Evolutionary conservation across 225 moss, liverwort and hornwort species (phyloP), one percentile per base, ranked within the genome.

Genomic region (Sphagnum contortum): DNA sequence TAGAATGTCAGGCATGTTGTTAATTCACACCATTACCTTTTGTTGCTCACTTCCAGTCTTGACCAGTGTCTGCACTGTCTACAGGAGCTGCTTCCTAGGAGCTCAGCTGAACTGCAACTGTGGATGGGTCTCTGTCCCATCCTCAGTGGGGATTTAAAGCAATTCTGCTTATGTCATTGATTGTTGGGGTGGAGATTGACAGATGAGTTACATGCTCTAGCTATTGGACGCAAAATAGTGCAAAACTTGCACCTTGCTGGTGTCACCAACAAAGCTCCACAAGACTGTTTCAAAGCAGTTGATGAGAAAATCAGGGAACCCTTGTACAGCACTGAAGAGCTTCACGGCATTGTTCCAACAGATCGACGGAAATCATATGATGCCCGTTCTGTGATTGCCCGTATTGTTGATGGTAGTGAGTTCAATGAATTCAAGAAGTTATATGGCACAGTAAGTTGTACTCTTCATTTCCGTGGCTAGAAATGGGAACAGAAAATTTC

Each of bases 401-500:
- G 92, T 55, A 74, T 91, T 62, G 96, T 93, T 50, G 96, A 98
- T 88, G 96, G 89, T 65, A 98, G 96, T 72, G 96, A 93, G 72
- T 98, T 98, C 71, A 89, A 98, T 55, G 96, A 98, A 76, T 98
- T 98, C 70, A 98, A 98, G 76, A 89, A 92, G 77, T 75, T 91
- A 46, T 98, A 98, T 49, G 98, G 98, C 62, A 69, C 93, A 59
- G 93, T 92, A 90, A 90, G 96, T 63, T 59, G 49, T 68, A 62
- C 45, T 49, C 69, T 59, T 52, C 29, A 29, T 29, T 29, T 29
- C 29, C 29, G 29, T 29, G 29, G 29, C 29, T 29, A 29, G 29
- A 29, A 29, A 29, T 29, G 29, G 29, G 29, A 29, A 29, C 29
- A 29, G 29, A 29, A 0, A 29, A 29, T 29, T 29, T 29, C 29